Base-by-base conservation (phyloP, 202 grass and related monocot genomes). In the Dendrocalamus latiflorus region DNA sequence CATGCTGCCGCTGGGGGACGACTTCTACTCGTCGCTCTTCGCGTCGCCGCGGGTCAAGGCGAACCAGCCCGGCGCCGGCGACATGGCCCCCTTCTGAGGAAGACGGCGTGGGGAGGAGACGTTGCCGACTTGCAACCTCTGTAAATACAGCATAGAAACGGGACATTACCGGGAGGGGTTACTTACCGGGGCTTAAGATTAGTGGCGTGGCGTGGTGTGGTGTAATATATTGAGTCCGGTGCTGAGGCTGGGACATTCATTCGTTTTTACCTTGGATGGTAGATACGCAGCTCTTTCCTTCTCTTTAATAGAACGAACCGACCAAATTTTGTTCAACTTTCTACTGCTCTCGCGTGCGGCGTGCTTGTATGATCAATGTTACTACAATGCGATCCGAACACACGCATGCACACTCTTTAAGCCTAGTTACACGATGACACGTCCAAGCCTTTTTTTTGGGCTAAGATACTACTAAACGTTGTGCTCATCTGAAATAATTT, bases 21-120 rank as follows among this genome's bases (percentile, higher is more conserved):
- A 92, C 58, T 89, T 80, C 28, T 92, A 83, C 81, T 87, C 81
- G 1, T 77, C 92, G 25, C 67, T 90, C 79, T 87, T 92, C 62
- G 83, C 85, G 1, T 90, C 92, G 37, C 92, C 89, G 7, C 45
- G 85, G 37, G 18, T 79, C 67, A 84, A 70, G 41, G 78, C 51
- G 2, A 85, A 51, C 72, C 77, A 87, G 21, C 13, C 68, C 38
- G 68, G 84, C 74, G 54, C 58, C 41, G 48, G 47, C 28, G 80
- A 57, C 86, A 21, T 89, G 36, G 54, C 41, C 5, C 88, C 85
- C 12, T 94, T 86, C 89, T 89, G 22, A 89, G 22, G 25, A 33
- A 11, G n/a, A 5, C 61, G 21, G 25, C 17, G 24, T 0, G 17
- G 50, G 37, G 37, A 26, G 57, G 54, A 12, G 37, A 53, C 26